Evolutionary conservation across 495 filamentous ascomycete genomes (phyloP), one percentile per base, ranked within the genome.

Genomic region (Lindgomyces ingoldianus): DNA sequence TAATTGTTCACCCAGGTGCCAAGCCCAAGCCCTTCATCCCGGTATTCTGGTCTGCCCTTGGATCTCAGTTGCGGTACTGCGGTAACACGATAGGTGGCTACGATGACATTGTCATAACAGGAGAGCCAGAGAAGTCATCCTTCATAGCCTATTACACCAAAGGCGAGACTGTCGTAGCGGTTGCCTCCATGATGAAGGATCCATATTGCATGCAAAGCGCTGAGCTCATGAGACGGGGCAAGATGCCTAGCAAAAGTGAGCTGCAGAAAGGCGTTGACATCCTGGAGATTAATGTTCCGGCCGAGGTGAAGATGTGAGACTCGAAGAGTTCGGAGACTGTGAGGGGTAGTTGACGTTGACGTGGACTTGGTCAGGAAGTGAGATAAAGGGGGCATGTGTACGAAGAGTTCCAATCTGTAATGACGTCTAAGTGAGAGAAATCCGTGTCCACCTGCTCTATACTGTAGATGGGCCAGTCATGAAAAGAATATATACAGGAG

Each of bases 41-140:
- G 0, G 82, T 98, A 29, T 98, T 98, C 80, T 98, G 94, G 94
- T 93, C 89, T 10, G 95, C 94, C 1, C 76, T 98, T 10, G 93
- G 91, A 14, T 79, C 85, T 1, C 94, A 98, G 77, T 73, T 98
- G 64, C 83, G 94, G 22, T 98, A 98, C 76, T 94, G 91, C 70
- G 94, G 94, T 1, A 92, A 90, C 75, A 90, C 93, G 0, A 65
- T 78, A 2, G 81, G 83, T 55, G 91, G 92, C 4, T 96, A 83
- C 79, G 95, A 98, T 69, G 91, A 93, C 68, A 65, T 98, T 12
- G 78, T 96, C 1, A 42, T 97, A 24, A 77, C 86, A 52, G 93
- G 93, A 1, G 81, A 91, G 57, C 83, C 87, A 2, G 91, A 90
- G 18, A 85, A 95, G 60, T 85, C 81, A 24, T 94, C 91, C 72